phyloP scores from a whole-genome alignment of 768 basidiomycete species.

The Boletus tomentosulus region DNA sequence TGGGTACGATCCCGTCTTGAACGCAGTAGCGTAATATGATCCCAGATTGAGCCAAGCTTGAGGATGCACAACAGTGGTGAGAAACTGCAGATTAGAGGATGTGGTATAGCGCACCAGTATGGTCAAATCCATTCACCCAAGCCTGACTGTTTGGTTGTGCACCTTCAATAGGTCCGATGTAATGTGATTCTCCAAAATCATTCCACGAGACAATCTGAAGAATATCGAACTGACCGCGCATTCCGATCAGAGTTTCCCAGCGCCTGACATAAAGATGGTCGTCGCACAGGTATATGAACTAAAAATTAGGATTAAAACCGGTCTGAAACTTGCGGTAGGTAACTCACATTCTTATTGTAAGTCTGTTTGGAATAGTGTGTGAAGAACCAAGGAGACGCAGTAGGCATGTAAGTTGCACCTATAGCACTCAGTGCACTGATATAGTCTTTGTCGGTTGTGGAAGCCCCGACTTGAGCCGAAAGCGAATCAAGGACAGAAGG shows the following conservation, averaged over 20 bases:
- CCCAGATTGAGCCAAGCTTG: slow-evolving; percentile 64
- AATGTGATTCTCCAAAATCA: slow-evolving; percentile 74
- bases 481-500: slow-evolving; percentile 27
- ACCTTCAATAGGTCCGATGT: slow-evolving; percentile 70
- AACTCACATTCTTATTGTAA: slow-evolving; percentile 68
- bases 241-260: slow-evolving; percentile 60
- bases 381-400: slow-evolving; percentile 76
- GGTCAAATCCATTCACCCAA: slow-evolving; percentile 64
- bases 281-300: slow-evolving; percentile 67
- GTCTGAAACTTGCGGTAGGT: background rate
- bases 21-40: slow-evolving; percentile 62
- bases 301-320: background rate
- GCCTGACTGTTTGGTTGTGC: slow-evolving; percentile 64
- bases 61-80: background rate
- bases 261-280: slow-evolving; percentile 62
- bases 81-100: slow-evolving; percentile 1
- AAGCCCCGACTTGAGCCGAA: slow-evolving; percentile 39
- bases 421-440: slow-evolving; percentile 38
- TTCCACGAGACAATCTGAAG: slow-evolving; percentile 67
- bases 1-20: slow-evolving; percentile 66
- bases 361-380: slow-evolving; percentile 66
- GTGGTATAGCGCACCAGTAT: slow-evolving; percentile 35
- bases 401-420: slow-evolving; percentile 40
- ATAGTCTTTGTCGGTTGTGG: slow-evolving; percentile 52
- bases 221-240: slow-evolving; percentile 56